Evolutionary conservation across 1,284 basidiomycete genomes (phyloP).

Genomic region (Leucoagaricus sp.): DNA sequence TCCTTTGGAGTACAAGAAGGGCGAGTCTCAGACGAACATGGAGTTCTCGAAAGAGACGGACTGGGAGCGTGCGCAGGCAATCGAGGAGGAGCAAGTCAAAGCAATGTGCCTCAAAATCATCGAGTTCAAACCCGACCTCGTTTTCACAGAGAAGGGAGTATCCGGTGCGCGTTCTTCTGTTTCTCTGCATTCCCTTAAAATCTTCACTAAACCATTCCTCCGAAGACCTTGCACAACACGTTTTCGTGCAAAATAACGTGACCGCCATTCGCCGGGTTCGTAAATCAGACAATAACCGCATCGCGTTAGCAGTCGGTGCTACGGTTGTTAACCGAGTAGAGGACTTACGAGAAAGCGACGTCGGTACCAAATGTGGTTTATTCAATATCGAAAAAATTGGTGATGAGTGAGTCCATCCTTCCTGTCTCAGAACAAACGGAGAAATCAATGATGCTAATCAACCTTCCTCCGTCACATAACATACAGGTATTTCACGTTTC

Average conservation of each 20-base stretch:
- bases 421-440: background rate
- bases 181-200: background rate
- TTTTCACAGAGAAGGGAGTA: slow-evolving; percentile 98
- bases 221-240: slow-evolving; percentile 94
- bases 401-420: slow-evolving; percentile 75
- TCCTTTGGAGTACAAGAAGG: slow-evolving; percentile 99
- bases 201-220: too few species aligned
- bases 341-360: slow-evolving; percentile 89
- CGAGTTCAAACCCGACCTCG: slow-evolving; percentile 93
- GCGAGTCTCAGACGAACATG: slow-evolving; percentile 98
- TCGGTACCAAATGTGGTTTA: slow-evolving; percentile 92
- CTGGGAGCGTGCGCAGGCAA: slow-evolving; percentile 91
- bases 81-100: slow-evolving; percentile 98
- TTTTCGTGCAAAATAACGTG: slow-evolving; percentile 87
- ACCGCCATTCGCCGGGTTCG: slow-evolving; percentile 93
- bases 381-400: slow-evolving; percentile 98
- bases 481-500: slow-evolving; percentile 96
- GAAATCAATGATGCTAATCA: background rate
- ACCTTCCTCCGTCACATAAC: background rate
- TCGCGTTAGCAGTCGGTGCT: slow-evolving; percentile 93
- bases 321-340: slow-evolving; percentile 98
- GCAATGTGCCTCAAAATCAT: slow-evolving; percentile 84
- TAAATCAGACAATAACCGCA: slow-evolving; percentile 99
- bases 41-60: slow-evolving; percentile 95
- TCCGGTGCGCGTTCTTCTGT: slow-evolving; percentile 63